Evolutionary conservation across 2,329 filamentous ascomycete species (phyloP).

Genomic region (Talaromyces atroroseus): DNA sequence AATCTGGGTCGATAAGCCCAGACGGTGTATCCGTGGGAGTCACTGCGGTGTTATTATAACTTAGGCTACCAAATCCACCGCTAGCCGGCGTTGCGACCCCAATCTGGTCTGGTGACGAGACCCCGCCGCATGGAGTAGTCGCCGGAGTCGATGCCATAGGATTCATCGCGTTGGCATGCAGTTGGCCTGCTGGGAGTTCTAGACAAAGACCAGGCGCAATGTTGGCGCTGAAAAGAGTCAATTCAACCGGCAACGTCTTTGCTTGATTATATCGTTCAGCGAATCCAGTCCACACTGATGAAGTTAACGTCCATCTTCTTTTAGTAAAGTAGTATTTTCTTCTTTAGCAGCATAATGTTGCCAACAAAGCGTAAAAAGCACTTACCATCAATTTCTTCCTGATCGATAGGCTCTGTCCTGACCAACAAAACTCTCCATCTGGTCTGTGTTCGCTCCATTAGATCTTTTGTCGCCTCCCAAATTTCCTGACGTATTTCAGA

Average conservation of each 20-base stretch:
- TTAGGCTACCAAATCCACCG: conserved; percentile 29
- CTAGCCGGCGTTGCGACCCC: conserved; percentile 34
- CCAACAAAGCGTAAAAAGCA: neutral
- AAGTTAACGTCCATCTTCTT: conserved; percentile 12
- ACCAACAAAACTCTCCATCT: conserved; percentile 54
- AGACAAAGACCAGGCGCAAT: conserved; percentile 31
- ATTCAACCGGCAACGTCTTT: conserved; percentile 28
- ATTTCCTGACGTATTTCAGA: conserved; percentile 51
- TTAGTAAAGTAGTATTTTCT: neutral
- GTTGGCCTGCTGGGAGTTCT: conserved; percentile 26
- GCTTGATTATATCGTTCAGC: conserved; percentile 35
- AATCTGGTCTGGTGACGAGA: conserved; percentile 40
- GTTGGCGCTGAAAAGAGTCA: conserved; percentile 32
- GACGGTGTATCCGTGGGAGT: conserved; percentile 28
- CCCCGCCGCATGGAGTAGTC: conserved; percentile 34
- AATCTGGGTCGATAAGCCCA: conserved; percentile 41
- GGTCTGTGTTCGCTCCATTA: conserved; percentile 48
- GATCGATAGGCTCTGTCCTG: conserved; percentile 47
- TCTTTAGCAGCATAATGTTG: neutral
- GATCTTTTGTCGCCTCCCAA: conserved; percentile 52
- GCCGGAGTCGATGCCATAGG: conserved; percentile 32
- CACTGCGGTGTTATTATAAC: conserved; percentile 19
- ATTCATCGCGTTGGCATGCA: conserved; percentile 30
- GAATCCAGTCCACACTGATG: conserved; percentile 33
- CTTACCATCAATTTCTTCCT: conserved; percentile 48